These are phyloP conservation scores for Dissophora ornata DNA, from an alignment of 192 early-diverging fungal species.

Conservation along the genomic window DNA sequence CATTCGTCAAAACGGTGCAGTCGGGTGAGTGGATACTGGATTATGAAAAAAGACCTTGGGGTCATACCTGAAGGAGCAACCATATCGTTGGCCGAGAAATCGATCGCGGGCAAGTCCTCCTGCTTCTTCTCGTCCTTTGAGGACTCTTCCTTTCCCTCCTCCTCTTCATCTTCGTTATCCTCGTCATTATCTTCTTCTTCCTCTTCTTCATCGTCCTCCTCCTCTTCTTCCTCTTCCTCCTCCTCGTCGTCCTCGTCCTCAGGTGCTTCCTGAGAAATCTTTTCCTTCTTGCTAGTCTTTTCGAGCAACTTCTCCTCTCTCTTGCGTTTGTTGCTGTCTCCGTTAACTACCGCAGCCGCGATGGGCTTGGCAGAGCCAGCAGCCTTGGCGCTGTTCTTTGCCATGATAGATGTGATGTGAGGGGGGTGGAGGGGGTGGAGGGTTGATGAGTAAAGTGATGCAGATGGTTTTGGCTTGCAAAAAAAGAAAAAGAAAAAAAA, in stretches of 20 bases:
- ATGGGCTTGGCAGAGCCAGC: conserved; percentile 38
- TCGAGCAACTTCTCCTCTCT: conserved; percentile 44
- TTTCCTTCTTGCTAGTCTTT: conserved; percentile 52
- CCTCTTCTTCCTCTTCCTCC: conserved; percentile 3
- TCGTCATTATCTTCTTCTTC: conserved; percentile 10
- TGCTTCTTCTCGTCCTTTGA: conserved; percentile 19
- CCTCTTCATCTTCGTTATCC: conserved; percentile 12
- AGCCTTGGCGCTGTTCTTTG: conserved; percentile 44
- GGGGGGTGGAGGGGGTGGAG: background rate
- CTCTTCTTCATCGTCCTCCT: conserved; percentile 21
- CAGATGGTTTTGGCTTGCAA: too few relatives aligned
- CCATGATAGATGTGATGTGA: conserved; percentile 23
- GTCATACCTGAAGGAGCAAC: conserved; percentile 14
- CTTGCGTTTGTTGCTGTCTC: conserved; percentile 50
- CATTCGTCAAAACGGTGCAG: too few relatives aligned
- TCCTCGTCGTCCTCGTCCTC: conserved; percentile 36
- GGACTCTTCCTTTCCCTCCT: conserved; percentile 30
- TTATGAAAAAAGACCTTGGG: too few relatives aligned
- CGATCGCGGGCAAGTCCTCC: conserved; percentile 36
- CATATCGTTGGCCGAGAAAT: conserved; percentile 46
- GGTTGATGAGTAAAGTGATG: too few relatives aligned
- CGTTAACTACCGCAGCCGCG: conserved; percentile 27
- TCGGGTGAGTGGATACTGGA: too few relatives aligned
- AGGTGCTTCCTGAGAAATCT: conserved; percentile 32
- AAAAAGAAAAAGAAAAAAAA: conserved; percentile 24